Evolutionary conservation across 345 rosid genomes (phyloP).

Genomic region (Sisymbrium irio): DNA sequence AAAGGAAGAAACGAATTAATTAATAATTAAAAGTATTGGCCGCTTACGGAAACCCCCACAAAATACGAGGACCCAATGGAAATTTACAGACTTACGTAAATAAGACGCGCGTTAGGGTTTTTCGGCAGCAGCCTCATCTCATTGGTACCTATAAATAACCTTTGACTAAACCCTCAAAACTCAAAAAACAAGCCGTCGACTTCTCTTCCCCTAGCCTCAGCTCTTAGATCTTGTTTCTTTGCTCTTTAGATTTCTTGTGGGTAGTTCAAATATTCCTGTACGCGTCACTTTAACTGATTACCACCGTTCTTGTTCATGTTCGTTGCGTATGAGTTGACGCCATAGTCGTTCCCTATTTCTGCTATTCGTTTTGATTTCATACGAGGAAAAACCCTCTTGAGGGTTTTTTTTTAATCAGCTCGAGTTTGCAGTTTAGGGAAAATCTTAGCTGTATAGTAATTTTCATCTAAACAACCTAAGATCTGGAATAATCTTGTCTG

Average conservation of each 20-base stretch:
- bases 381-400: not conserved
- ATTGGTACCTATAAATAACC: constrained; percentile 15
- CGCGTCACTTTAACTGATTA: constrained; percentile 41
- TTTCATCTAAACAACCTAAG: not conserved
- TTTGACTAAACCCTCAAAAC: not conserved
- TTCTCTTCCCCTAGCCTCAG: not conserved
- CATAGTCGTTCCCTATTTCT: constrained; percentile 5
- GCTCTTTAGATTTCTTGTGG: not conserved
- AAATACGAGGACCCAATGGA: not conserved
- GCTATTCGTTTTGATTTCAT: not conserved
- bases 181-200: constrained; percentile 13
- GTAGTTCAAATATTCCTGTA: no score
- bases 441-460: not conserved
- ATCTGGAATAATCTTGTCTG: not conserved
- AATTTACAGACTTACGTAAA: not conserved
- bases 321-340: constrained; percentile 44
- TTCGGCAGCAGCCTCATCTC: not conserved
- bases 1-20: not conserved
- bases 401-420: not conserved
- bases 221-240: not conserved
- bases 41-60: not conserved
- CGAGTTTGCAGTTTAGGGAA: constrained; percentile 19
- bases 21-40: not conserved
- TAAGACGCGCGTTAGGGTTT: constrained; percentile 27
- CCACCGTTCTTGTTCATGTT: constrained; percentile 30